Conservation (phyloP, 108 stramenopile genomes). For the Skeletonema potamos region DNA sequence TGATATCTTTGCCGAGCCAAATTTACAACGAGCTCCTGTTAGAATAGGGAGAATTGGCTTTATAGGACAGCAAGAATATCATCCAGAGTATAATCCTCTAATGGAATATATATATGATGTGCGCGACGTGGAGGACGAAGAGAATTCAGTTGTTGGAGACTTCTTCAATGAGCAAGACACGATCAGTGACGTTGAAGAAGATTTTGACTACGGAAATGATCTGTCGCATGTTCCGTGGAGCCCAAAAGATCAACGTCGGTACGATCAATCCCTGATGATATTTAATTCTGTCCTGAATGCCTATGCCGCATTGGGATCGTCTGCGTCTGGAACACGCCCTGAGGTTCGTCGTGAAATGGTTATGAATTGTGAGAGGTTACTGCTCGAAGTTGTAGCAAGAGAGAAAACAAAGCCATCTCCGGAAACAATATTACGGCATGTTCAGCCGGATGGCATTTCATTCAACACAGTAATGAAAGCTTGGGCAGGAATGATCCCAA, state of each 20-base stretch:
- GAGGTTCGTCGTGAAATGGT: conserved; percentile 36
- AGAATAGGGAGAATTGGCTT: conserved; percentile 2
- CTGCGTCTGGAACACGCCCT: conserved; percentile 5
- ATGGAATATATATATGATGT: neutral
- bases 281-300: conserved; percentile 38
- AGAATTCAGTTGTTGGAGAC: neutral
- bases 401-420: conserved; percentile 5
- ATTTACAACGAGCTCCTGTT: neutral
- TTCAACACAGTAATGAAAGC: conserved; percentile 43
- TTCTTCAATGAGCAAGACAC: neutral
- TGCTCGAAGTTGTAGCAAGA: conserved; percentile 28
- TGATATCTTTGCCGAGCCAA: neutral
- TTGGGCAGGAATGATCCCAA: conserved; percentile 18
- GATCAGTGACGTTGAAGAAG: neutral
- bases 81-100: neutral
- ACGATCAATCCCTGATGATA: conserved; percentile 27
- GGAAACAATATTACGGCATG: conserved; percentile 21
- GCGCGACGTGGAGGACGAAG: conserved; percentile 1
- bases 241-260: conserved; percentile 35
- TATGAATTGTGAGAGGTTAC: conserved; percentile 24
- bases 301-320: conserved; percentile 32
- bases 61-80: neutral
- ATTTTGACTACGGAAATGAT: neutral
- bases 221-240: conserved; percentile 4
- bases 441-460: conserved; percentile 38